phyloP scores from a whole-genome alignment of 305 asterid species.

The Caryopteris hybrid region DNA sequence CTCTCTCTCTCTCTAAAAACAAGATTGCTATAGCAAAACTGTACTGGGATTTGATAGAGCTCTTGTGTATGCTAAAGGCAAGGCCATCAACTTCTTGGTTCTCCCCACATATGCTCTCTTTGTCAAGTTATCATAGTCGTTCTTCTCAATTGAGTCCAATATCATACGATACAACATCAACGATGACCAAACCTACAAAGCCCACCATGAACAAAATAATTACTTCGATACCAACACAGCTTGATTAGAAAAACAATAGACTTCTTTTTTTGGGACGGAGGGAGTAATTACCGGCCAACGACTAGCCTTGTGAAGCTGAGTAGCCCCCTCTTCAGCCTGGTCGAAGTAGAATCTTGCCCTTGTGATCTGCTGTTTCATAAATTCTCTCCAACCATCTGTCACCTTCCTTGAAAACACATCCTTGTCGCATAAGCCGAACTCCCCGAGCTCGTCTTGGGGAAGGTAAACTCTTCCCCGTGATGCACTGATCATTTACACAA shows the following conservation, averaged over 20 bases:
- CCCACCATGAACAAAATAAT: not conserved
- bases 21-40: constrained; percentile 21
- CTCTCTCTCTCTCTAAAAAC: not conserved
- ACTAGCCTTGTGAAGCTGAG: constrained; percentile 70
- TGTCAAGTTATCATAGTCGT: constrained; percentile 66
- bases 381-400: constrained; percentile 58
- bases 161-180: constrained; percentile 65
- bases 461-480: constrained; percentile 76
- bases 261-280: not conserved
- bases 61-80: constrained; percentile 63
- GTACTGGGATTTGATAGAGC: constrained; percentile 38
- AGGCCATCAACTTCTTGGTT: constrained; percentile 49
- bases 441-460: constrained; percentile 72
- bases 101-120: constrained; percentile 72
- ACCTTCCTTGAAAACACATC: constrained; percentile 65
- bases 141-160: constrained; percentile 61
- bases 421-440: constrained; percentile 49
- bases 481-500: constrained; percentile 35
- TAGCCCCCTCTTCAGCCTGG: constrained; percentile 68
- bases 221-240: no score
- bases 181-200: constrained; percentile 77
- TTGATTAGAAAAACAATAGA: no score
- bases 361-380: constrained; percentile 69
- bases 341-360: constrained; percentile 74
- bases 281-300: constrained; percentile 73